Conservation (phyloP, 2,329 filamentous ascomycete species). For the Lachnum nothofagi region DNA sequence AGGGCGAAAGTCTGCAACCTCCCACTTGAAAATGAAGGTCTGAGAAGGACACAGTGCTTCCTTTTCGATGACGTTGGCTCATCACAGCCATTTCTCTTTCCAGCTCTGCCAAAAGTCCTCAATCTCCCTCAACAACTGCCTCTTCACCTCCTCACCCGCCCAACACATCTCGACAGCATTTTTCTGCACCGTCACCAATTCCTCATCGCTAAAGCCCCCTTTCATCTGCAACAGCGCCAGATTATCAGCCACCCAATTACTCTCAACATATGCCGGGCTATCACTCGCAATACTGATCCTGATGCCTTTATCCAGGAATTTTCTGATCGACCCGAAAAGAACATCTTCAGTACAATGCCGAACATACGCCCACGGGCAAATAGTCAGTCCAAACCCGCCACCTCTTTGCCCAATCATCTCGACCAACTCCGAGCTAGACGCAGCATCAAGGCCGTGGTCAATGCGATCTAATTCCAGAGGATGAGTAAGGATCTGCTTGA, state of each 20-base stretch:
- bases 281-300: conserved; percentile 40
- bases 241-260: conserved; percentile 45
- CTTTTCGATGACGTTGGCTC: too few relatives aligned
- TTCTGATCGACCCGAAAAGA: conserved; percentile 38
- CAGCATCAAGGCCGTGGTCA: conserved; percentile 60
- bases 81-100: too few relatives aligned
- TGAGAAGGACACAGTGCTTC: too few relatives aligned
- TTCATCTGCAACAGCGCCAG: conserved; percentile 6
- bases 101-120: background rate
- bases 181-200: conserved; percentile 38
- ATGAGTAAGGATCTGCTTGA: conserved; percentile 50
- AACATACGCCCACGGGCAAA: conserved; percentile 71
- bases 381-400: conserved; percentile 53
- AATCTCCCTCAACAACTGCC: conserved; percentile 16
- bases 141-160: conserved; percentile 33
- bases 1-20: too few relatives aligned
- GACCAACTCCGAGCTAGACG: conserved; percentile 52
- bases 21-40: too few relatives aligned
- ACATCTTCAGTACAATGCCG: conserved; percentile 37
- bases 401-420: conserved; percentile 28
- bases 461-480: conserved; percentile 57
- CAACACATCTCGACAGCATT: conserved; percentile 44
- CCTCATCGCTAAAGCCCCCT: conserved; percentile 17
- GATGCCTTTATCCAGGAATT: conserved; percentile 36
- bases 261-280: conserved; percentile 42